Base-by-base conservation (phyloP, 345 rosid species). In the Odontarrhena argentea region DNA sequence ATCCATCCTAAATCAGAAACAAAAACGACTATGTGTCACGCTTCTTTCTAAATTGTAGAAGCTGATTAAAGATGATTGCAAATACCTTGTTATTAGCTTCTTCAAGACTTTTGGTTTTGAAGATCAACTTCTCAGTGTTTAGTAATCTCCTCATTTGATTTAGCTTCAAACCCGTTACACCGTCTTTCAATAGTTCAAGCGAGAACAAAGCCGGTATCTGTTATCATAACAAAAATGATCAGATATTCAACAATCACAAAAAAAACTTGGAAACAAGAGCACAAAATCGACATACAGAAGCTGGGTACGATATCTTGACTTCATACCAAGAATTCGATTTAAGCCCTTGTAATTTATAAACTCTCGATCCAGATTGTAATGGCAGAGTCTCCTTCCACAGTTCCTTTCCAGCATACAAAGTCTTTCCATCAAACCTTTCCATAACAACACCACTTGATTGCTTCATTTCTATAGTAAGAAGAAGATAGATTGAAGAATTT, bases 301-400 rank as follows among this genome's bases (percentile, higher is more conserved):
- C 96, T 57, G 99, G 99, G 69, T 87, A 88, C 9, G 96, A 91
- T 77, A 91, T 94, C 99, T 94, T 91, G 86, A 91, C 95, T 94
- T 88, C 95, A 48, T 91, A 91, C 96, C 89, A 83, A 75, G 85
- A 71, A 71, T 68, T 36, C 10, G 97, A 74, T 73, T 85, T 94
- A 24, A 94, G 80, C 52, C 87, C 90, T 55, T 82, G 71, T 67
- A 94, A 71, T 26, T 68, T 61, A 53, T 88, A 94, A 44, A 79
- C 59, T 36, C 84, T 77, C 67, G 86, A 83, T 74, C 96, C 92
- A 67, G 64, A 65, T 48, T 59, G 79, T 15, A 88, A 68, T 7
- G 86, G 84, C 35, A 87, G 67, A 45, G 80, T 82, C 79, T 88
- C 93, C 79, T 76, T 76, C 91, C 77, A 69, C 40, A 86, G 47